A percentile compares a stretch with the other conserved stretches of the same genome.
Conservation (phyloP, 257 asterid genomes). For the Datura wrightii region DNA sequence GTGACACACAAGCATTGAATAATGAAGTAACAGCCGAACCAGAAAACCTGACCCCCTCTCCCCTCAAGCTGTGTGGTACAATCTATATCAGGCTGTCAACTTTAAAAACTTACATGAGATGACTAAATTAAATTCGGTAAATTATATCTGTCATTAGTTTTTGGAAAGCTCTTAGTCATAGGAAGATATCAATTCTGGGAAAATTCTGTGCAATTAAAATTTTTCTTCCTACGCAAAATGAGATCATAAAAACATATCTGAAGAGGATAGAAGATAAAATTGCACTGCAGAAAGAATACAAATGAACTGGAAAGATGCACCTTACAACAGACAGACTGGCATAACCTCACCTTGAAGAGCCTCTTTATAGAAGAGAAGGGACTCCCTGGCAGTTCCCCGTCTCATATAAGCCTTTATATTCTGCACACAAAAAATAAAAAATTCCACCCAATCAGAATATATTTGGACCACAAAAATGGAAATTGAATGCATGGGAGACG, state of each 20-base stretch:
- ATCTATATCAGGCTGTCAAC: neutral
- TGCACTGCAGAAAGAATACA: neutral
- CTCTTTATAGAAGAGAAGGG: conserved; percentile 65
- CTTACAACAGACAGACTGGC: neutral
- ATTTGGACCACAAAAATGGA: neutral
- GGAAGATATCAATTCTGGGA: neutral
- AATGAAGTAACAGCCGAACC: neutral
- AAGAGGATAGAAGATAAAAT: neutral
- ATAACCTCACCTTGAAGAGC: conserved; percentile 80
- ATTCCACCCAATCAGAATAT: neutral
- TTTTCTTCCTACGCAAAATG: neutral
- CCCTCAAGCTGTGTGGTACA: neutral
- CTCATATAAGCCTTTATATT: conserved; percentile 83
- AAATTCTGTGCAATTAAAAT: neutral
- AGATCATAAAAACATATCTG: neutral
- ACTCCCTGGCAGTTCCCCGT: conserved; percentile 82
- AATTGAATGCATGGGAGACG: neutral
- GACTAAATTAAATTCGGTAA: neutral
- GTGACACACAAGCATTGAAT: neutral
- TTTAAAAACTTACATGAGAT: neutral
- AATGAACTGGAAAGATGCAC: conserved; percentile 3
- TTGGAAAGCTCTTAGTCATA: neutral
- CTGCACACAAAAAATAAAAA: conserved; percentile 47
- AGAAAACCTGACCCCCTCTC: neutral
- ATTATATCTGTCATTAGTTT: neutral